phyloP scores from a whole-genome alignment of 345 rosid genomes.

The Mallotus nudiflorus region DNA sequence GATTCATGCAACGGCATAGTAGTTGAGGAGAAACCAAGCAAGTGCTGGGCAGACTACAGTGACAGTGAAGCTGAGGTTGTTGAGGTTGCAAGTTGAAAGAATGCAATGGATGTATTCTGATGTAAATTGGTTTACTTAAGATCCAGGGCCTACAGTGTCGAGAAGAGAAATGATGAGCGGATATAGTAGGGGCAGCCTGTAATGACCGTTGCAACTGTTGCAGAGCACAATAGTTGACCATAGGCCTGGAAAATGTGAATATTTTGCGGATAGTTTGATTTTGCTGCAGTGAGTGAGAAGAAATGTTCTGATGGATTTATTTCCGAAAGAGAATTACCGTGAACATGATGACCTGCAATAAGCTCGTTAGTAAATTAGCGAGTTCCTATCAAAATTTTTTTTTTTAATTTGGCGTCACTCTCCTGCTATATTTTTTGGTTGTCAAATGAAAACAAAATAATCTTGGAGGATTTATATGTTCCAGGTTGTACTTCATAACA shows the following conservation, averaged over 20 bases:
- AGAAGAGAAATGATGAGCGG: slow-evolving; percentile 5
- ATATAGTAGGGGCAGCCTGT: background rate
- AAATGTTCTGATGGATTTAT: slow-evolving; percentile 7
- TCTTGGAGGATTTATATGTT: slow-evolving; percentile 16
- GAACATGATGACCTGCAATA: background rate
- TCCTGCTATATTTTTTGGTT: slow-evolving; percentile 1
- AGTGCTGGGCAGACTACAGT: slow-evolving; percentile 84
- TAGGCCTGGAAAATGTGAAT: slow-evolving; percentile 17
- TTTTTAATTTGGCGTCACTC: background rate
- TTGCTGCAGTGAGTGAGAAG: slow-evolving; percentile 10
- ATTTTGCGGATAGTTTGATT: slow-evolving; percentile 18
- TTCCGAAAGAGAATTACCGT: slow-evolving; percentile 8
- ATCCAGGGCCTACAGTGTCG: background rate
- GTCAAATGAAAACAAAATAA: slow-evolving; percentile 13
- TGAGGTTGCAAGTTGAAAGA: slow-evolving; percentile 60
- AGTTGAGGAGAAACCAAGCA: slow-evolving; percentile 47
- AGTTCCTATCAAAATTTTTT: background rate
- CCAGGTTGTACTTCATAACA: background rate
- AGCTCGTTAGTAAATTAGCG: slow-evolving; percentile 9
- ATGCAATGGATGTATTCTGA: slow-evolving; percentile 10
- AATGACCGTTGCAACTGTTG: background rate
- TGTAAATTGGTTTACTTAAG: background rate
- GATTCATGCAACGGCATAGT: slow-evolving; percentile 34
- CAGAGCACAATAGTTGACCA: background rate
- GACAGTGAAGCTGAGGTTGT: slow-evolving; percentile 67